Evolutionary conservation across 768 basidiomycete species (phyloP).

Genomic region (Tricholoma sp.): DNA sequence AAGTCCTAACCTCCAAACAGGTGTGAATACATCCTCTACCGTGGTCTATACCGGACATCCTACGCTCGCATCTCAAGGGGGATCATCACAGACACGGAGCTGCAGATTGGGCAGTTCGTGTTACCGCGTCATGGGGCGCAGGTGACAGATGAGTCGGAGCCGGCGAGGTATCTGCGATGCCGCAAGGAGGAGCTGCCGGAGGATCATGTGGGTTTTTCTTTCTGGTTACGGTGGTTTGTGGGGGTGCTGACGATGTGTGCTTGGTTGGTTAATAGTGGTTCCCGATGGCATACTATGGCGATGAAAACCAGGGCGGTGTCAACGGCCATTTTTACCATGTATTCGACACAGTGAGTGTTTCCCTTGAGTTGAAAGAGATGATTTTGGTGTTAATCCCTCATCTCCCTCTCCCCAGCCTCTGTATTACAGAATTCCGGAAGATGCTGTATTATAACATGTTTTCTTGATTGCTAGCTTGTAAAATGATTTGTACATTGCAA

Average conservation of each 20-base stretch:
- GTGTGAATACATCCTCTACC: conserved; percentile 91
- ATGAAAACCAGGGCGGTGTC: conserved; percentile 47
- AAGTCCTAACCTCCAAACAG: conserved; percentile 29
- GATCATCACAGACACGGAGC: conserved; percentile 84
- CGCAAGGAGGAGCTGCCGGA: conserved; percentile 62
- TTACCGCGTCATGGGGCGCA: conserved; percentile 53
- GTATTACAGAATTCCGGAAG: conserved; percentile 47
- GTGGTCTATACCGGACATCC: conserved; percentile 72
- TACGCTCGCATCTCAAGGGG: conserved; percentile 81
- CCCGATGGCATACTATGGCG: conserved; percentile 64
- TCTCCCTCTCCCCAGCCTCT: conserved; percentile 32
- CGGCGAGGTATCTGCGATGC: conserved; percentile 62
- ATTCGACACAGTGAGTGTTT: conserved; percentile 53
- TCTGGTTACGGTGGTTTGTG: neutral
- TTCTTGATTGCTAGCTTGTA: conserved; percentile 1
- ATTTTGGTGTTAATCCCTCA: neutral
- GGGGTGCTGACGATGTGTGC: neutral
- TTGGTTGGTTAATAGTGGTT: conserved; percentile 54
- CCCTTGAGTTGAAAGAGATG: neutral
- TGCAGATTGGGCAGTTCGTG: conserved; percentile 84
- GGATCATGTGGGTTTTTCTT: conserved; percentile 44
- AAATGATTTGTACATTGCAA: neutral
- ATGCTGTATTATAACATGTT: conserved; percentile 30
- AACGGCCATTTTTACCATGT: conserved; percentile 77
- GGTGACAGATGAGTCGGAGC: conserved; percentile 52